Evolutionary conservation across 768 basidiomycete genomes (phyloP), one percentile per base, ranked within the genome.

Genomic region (Mycena vulgaris): DNA sequence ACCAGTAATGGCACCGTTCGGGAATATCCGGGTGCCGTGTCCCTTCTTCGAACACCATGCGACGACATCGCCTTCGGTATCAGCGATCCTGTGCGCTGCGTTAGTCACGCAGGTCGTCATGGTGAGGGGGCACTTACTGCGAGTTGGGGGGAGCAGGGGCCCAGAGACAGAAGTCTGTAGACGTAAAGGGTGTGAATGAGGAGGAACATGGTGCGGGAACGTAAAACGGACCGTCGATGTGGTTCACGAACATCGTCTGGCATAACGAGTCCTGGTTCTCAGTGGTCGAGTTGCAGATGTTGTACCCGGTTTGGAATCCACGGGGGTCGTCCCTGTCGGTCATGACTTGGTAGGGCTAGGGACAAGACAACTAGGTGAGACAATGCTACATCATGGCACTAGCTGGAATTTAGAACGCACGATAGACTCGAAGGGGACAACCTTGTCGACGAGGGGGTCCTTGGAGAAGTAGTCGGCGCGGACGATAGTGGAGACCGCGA

Each of bases 21-120:
- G 90, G 35, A 93, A 92, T 72, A 89, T 72, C 61, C 92, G 90
- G 1, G n/a, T n/a, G n/a, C n/a, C n/a, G n/a, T n/a, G n/a, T n/a
- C n/a, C n/a, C n/a, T n/a, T n/a, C n/a, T n/a, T n/a, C n/a, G n/a
- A n/a, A n/a, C n/a, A n/a, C n/a, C n/a, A n/a, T n/a, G n/a, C n/a
- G n/a, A n/a, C n/a, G n/a, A n/a, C n/a, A n/a, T n/a, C n/a, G n/a
- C n/a, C n/a, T n/a, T n/a, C n/a, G n/a, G n/a, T n/a, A n/a, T 91
- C 86, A 28, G 85, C 88, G 67, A 93, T 89, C 17, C 56, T 65
- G n/a, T 5, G 2, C 33, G 35, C 0, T 52, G 31, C 9, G n/a
- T 53, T 63, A 31, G 31, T 37, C 35, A 25, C 19, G 10, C 10
- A 16, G 13, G 51, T n/a, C 16, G 49, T 14, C 40, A 58, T 37